A percentile compares a stretch with the other conserved stretches of the same genome.
Conservation (phyloP, 169 alveolate genomes). For the Perkinsus marinus region DNA sequence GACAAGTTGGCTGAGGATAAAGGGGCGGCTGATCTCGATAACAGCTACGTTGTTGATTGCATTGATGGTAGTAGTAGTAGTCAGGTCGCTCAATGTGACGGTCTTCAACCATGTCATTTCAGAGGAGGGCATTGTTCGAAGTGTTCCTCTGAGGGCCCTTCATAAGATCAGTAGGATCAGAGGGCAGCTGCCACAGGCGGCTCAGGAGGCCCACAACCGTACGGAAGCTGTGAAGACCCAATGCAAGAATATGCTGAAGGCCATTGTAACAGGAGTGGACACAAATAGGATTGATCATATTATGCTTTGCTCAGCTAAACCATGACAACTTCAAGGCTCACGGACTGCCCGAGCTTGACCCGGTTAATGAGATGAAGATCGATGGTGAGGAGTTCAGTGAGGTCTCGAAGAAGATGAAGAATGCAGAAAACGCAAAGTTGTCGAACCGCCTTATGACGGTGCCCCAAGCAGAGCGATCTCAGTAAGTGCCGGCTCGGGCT, state of each 20-base stretch:
- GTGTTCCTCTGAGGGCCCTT: background rate
- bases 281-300: background rate
- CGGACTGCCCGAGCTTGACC: conserved; percentile 65
- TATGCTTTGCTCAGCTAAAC: background rate
- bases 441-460: background rate
- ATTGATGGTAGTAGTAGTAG: background rate
- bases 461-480: conserved; percentile 2
- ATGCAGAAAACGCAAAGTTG: background rate
- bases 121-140: background rate
- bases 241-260: background rate
- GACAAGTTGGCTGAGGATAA: background rate
- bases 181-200: background rate
- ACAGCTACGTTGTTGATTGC: background rate
- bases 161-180: background rate
- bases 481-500: background rate
- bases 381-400: conserved; percentile 41
- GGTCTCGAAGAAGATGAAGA: conserved; percentile 22
- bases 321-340: conserved; percentile 15
- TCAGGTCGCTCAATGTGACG: background rate
- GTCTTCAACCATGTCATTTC: background rate
- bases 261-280: background rate
- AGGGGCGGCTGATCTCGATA: background rate
- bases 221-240: background rate
- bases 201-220: background rate
- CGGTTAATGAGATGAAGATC: conserved; percentile 79